Evolutionary conservation across 495 filamentous ascomycete species (phyloP).

Genomic region (Bacidia rubella): DNA sequence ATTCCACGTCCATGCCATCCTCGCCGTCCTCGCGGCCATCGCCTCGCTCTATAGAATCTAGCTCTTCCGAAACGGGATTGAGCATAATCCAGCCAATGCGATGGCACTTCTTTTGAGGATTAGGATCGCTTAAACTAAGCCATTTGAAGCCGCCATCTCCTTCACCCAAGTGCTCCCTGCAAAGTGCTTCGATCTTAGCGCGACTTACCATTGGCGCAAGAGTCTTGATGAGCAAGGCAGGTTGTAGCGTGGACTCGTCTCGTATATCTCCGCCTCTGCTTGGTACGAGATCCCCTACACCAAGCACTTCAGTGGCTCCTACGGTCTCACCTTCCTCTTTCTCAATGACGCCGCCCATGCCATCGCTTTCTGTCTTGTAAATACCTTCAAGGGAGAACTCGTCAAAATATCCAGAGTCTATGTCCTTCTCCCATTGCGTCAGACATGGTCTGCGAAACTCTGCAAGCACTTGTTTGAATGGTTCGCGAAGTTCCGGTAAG

Average conservation of each 20-base stretch:
- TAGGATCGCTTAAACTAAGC: constrained; percentile 89
- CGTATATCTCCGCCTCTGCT: constrained; percentile 65
- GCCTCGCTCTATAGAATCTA: constrained; percentile 35
- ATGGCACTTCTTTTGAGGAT: constrained; percentile 91
- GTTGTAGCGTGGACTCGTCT: constrained; percentile 70
- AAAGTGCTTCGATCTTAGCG: constrained; percentile 83
- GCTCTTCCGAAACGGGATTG: constrained; percentile 57
- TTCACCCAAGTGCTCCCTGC: constrained; percentile 80
- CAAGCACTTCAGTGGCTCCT: constrained; percentile 79
- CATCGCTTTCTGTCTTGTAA: constrained; percentile 85
- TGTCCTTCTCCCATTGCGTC: constrained; percentile 69
- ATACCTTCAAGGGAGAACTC: constrained; percentile 92
- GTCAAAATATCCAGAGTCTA: constrained; percentile 74
- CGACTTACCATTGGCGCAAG: constrained; percentile 92
- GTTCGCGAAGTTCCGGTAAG: constrained; percentile 61
- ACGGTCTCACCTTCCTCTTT: constrained; percentile 91
- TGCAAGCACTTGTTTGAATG: constrained; percentile 52
- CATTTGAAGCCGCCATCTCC: constrained; percentile 78
- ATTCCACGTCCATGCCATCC: constrained; percentile 33
- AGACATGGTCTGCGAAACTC: constrained; percentile 64
- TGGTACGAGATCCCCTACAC: constrained; percentile 78
- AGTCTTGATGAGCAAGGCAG: constrained; percentile 93
- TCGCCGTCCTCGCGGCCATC: constrained; percentile 48
- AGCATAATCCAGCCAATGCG: constrained; percentile 98
- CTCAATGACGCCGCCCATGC: constrained; percentile 71